phyloP scores from a whole-genome alignment of 2,329 filamentous ascomycete species.

The Dothideomycetes sp. region DNA sequence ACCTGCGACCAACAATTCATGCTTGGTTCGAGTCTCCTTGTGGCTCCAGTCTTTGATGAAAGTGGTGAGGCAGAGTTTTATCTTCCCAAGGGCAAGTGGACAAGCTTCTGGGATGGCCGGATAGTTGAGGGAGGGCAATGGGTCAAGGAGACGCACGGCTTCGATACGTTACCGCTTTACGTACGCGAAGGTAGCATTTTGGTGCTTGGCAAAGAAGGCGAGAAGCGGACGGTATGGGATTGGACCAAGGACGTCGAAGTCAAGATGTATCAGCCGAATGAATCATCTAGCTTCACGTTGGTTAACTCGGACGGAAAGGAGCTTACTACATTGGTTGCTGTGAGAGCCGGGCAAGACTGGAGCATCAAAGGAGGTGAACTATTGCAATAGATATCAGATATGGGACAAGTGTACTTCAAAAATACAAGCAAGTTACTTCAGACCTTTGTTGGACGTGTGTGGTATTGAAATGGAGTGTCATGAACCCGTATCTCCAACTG shows the following conservation, averaged over 20 bases:
- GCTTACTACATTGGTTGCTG: constrained; percentile 20
- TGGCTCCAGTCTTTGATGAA: constrained; percentile 54
- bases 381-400: too few species aligned
- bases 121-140: constrained; percentile 31
- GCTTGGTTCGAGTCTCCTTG: constrained; percentile 54
- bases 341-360: constrained; percentile 22
- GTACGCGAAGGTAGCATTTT: constrained; percentile 29
- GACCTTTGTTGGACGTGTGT: too few species aligned
- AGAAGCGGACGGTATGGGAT: constrained; percentile 24
- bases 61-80: constrained; percentile 57
- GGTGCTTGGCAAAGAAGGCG: constrained; percentile 27
- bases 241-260: constrained; percentile 29
- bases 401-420: too few species aligned
- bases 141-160: constrained; percentile 30
- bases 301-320: constrained; percentile 23
- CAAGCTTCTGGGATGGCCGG: constrained; percentile 36
- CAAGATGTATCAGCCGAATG: constrained; percentile 25
- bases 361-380: constrained; percentile 12
- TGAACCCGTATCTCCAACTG: too few species aligned
- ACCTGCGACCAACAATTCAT: constrained; percentile 62
- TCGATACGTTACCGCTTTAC: constrained; percentile 29
- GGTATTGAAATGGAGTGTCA: too few species aligned
- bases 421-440: too few species aligned
- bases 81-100: constrained; percentile 42
- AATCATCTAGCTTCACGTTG: constrained; percentile 22